phyloP scores from a whole-genome alignment of 805 yeast species.

The Sugiyamaella boreocaroliniensis region DNA sequence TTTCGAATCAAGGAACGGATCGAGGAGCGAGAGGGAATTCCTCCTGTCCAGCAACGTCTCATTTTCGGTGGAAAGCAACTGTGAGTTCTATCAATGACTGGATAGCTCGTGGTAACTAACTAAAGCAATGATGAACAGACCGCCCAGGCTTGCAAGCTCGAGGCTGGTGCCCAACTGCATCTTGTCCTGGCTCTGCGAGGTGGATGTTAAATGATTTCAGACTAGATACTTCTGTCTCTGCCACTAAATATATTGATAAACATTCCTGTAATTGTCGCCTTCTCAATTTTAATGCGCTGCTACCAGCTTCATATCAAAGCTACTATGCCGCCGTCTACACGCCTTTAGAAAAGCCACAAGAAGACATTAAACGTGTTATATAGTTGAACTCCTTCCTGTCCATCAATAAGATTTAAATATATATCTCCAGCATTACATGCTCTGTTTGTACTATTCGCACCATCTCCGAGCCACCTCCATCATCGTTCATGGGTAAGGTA shows the following conservation, averaged over 20 bases:
- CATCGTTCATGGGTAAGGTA: background rate
- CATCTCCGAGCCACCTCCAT: too few relatives aligned
- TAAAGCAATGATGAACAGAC: constrained; percentile 66
- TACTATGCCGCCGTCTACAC: too few relatives aligned
- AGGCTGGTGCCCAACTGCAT: constrained; percentile 82
- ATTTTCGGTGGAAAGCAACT: constrained; percentile 87
- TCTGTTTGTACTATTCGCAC: too few relatives aligned
- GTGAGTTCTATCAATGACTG: constrained; percentile 36
- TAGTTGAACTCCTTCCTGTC: too few relatives aligned
- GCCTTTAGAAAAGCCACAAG: too few relatives aligned
- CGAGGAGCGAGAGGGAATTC: constrained; percentile 96
- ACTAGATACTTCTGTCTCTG: background rate
- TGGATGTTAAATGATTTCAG: constrained; percentile 37
- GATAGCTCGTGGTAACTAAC: background rate
- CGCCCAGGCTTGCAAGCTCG: constrained; percentile 64
- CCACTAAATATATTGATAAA: background rate
- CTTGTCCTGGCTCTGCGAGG: constrained; percentile 91
- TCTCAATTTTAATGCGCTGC: too few relatives aligned
- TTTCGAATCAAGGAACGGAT: constrained; percentile 79
- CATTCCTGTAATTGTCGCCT: too few relatives aligned
- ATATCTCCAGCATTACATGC: too few relatives aligned
- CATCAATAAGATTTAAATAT: too few relatives aligned
- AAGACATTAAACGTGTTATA: too few relatives aligned
- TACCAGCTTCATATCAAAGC: too few relatives aligned
- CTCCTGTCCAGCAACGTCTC: constrained; percentile 91